Evolutionary conservation across 768 basidiomycete genomes (phyloP).

Genomic region (Cystobasidium onofrii): DNA sequence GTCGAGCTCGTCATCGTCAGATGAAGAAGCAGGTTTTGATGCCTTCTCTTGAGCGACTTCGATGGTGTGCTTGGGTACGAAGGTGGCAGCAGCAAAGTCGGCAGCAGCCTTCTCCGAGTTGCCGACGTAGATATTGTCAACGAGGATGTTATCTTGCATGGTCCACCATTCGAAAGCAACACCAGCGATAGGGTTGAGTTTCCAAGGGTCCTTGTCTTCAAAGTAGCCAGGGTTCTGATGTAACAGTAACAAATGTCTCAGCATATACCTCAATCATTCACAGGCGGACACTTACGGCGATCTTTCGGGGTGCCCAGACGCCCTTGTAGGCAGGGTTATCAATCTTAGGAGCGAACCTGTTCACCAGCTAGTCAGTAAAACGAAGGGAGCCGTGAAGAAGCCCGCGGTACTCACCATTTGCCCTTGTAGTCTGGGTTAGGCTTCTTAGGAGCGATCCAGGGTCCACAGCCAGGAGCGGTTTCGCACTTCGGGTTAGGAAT

Average conservation of each 20-base stretch:
- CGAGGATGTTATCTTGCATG: conserved; percentile 80
- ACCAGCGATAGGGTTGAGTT: conserved; percentile 43
- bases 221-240: conserved; percentile 55
- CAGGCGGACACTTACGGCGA: conserved; percentile 47
- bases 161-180: conserved; percentile 87
- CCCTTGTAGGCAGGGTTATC: conserved; percentile 98
- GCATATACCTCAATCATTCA: no score
- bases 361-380: background rate
- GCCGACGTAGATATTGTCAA: conserved; percentile 88
- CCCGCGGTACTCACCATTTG: conserved; percentile 75
- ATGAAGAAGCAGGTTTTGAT: conserved; percentile 50
- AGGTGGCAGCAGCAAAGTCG: conserved; percentile 75
- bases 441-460: conserved; percentile 59
- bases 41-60: conserved; percentile 54
- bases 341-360: conserved; percentile 62
- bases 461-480: conserved; percentile 81
- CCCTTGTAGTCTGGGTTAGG: conserved; percentile 65
- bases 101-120: conserved; percentile 81
- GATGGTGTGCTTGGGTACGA: conserved; percentile 74
- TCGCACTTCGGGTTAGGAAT: conserved; percentile 83
- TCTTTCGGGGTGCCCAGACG: conserved; percentile 81
- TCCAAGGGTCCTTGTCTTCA: conserved; percentile 64
- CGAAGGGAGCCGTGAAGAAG: background rate
- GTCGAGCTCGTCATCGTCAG: conserved; percentile 52
- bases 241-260: background rate